Conservation (phyloP, 805 yeast genomes). For the Lipomyces mesembrius region DNA sequence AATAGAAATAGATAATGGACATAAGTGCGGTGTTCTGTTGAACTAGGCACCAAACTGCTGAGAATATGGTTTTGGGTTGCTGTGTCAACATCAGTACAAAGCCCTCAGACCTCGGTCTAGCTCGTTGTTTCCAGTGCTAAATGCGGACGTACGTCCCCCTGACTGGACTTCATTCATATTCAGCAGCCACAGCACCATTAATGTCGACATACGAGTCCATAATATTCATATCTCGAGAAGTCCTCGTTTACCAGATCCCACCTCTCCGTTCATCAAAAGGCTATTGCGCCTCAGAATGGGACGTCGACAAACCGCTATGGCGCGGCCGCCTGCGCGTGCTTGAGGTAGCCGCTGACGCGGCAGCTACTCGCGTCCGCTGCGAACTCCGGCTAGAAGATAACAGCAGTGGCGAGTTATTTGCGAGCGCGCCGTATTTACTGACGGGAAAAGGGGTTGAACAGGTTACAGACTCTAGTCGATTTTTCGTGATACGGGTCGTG, state of each 20-base stretch:
- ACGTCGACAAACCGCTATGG: slow-evolving; percentile 48
- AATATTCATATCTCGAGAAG: slow-evolving; percentile 39
- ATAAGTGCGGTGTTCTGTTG: no score
- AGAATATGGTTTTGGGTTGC: not conserved
- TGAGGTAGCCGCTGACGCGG: slow-evolving; percentile 35
- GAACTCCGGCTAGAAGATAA: slow-evolving; percentile 44
- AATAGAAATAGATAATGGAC: not conserved
- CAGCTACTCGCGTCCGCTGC: slow-evolving; percentile 35
- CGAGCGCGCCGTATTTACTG: slow-evolving; percentile 45
- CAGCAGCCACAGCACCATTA: not conserved
- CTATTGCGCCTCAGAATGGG: slow-evolving; percentile 45
- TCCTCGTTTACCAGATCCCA: slow-evolving; percentile 42
- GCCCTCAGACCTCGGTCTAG: not conserved
- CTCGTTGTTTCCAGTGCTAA: no score
- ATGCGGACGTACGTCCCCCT: no score
- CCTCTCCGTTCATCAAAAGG: slow-evolving; percentile 42
- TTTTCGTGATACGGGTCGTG: slow-evolving; percentile 48
- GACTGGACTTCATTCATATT: no score
- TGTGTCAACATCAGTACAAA: not conserved
- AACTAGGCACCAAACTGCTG: no score
- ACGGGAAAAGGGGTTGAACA: slow-evolving; percentile 45
- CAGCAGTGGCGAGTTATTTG: slow-evolving; percentile 46
- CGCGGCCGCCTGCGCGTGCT: slow-evolving; percentile 44
- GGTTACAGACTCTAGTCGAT: slow-evolving; percentile 45
- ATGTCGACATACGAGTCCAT: slow-evolving; percentile 24